Base-by-base conservation (phyloP, 257 asterid species). In the Euphrasia confusa region DNA sequence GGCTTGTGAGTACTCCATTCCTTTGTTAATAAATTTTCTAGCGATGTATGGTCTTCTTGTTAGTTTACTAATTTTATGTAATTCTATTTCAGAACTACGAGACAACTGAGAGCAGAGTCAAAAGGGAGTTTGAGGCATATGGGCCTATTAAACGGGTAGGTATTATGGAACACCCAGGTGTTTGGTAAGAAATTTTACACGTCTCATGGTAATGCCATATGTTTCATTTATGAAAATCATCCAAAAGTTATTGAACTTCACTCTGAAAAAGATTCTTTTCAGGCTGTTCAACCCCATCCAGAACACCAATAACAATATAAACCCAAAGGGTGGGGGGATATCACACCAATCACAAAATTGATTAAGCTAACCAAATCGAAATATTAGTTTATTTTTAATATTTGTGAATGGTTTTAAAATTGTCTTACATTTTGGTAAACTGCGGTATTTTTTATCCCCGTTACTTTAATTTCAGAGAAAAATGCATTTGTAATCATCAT, bases 131-230 rank as follows among this genome's bases (percentile, higher is more conserved):
- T 78, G 99, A 93, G 93, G 91, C 97, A 70, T 93, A 82, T 66
- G 97, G 99, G 71, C 92, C 95, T 63, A 89, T 93, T 87, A 93
- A 93, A 86, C 87, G 95, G 99, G 99, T 92, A 92, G 97, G 99
- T 93, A 81, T 79, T 80, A 70, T 64, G 64, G 84, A 77, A 86
- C 69, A 74, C 79, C 61, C 93, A 66, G 61, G 55, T 66, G 80
- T 80, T 86, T 65, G 95, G 95, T 89, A 86, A 93, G 99, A 83
- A 63, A 65, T 79, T 82, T 73, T 72, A 62, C 72, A 47, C 10
- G 54, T 66, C 33, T 80, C 63, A 70, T 50, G 70, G 60, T 49
- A 69, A 65, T 72, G 24, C 27, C 68, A 33, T 63, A 39, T 71
- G 61, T 40, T 32, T 40, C 44, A 7, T 49, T 63, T 5, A 61